Base-by-base conservation (phyloP, 148 eudicot genomes). In the Rhododendron molle region DNA sequence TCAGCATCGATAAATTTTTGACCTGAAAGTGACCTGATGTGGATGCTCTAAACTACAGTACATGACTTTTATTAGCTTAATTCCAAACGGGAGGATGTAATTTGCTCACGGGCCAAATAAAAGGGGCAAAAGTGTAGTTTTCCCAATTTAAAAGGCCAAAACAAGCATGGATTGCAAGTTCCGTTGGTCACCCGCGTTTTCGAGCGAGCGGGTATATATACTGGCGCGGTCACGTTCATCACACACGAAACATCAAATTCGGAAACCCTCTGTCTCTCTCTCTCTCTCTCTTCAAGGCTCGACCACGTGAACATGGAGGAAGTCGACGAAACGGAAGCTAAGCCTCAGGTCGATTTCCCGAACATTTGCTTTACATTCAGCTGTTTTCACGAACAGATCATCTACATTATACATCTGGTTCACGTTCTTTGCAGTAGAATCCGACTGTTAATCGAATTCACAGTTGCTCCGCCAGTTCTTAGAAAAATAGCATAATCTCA, bases 291-390 rank as follows among this genome's bases (percentile, higher is more conserved):
- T 21, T 73, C 7, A 40, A 78, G 82, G 16, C 14, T 16, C 10
- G 34, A 54, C 73, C 86, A 38, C 38, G 14, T 34, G 28, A 30
- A 16, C 4, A 90, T 92, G 93, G 98, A 95, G 87, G 94, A 90
- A 85, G 91, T 94, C 60, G 98, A 92, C 88, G 97, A 96, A 93
- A 89, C 92, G 26, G 96, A 93, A 85, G 88, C 90, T n/a, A 89
- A 87, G 52, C 86, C 98, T 86, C 96, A 93, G 98, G 98, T 96
- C 69, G n/a, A 65, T 84, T 83, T 52, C 30, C 26, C 1, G 18
- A 40, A 71, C 8, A 52, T 56, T 74, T 3, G 73, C 76, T 82
- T 83, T 43, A 9, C 46, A 69, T 83, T 58, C 83, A 40, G 11
- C 54, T n/a, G 32, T 73, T 72, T 73, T 36, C 81, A 23, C 86